Conservation (phyloP, 768 basidiomycete species). For the Tylopilus subfusipes region DNA sequence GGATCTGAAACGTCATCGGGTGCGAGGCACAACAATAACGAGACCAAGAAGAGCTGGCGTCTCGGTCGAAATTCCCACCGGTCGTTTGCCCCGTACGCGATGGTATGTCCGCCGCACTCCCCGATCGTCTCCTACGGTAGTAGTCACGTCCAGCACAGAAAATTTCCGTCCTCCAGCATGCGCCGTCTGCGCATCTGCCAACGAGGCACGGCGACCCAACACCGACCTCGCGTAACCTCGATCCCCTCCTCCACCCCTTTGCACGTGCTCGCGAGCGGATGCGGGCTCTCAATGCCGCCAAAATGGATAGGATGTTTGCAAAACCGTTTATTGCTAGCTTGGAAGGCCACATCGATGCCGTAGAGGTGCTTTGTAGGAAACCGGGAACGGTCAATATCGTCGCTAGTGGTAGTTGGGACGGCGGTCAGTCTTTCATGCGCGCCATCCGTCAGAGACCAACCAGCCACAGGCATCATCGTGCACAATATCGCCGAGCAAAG, state of each 20-base stretch:
- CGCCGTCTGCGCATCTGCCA: slow-evolving; percentile 69
- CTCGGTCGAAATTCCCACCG: neutral
- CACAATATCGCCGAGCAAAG: slow-evolving; percentile 70
- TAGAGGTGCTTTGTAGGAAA: slow-evolving; percentile 78
- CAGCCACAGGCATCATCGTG: slow-evolving; percentile 67
- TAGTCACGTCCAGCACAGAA: slow-evolving; percentile 45
- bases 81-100: neutral
- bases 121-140: neutral
- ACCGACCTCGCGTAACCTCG: slow-evolving; percentile 86
- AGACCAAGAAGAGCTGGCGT: no score
- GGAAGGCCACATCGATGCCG: slow-evolving; percentile 92
- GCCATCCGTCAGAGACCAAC: neutral
- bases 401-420: slow-evolving; percentile 94
- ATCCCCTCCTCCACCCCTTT: slow-evolving; percentile 96
- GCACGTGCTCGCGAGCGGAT: slow-evolving; percentile 89
- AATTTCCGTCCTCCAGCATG: slow-evolving; percentile 86
- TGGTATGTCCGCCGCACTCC: slow-evolving; percentile 12
- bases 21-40: neutral
- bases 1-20: neutral
- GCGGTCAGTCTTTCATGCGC: slow-evolving; percentile 54
- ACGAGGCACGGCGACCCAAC: slow-evolving; percentile 77
- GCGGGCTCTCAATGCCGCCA: slow-evolving; percentile 90
- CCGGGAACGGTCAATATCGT: slow-evolving; percentile 71
- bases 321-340: slow-evolving; percentile 90
- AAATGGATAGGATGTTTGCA: slow-evolving; percentile 97